Evolutionary conservation across 768 basidiomycete genomes (phyloP), one percentile per base, ranked within the genome.

Genomic region (Cantharellus anzutake): DNA sequence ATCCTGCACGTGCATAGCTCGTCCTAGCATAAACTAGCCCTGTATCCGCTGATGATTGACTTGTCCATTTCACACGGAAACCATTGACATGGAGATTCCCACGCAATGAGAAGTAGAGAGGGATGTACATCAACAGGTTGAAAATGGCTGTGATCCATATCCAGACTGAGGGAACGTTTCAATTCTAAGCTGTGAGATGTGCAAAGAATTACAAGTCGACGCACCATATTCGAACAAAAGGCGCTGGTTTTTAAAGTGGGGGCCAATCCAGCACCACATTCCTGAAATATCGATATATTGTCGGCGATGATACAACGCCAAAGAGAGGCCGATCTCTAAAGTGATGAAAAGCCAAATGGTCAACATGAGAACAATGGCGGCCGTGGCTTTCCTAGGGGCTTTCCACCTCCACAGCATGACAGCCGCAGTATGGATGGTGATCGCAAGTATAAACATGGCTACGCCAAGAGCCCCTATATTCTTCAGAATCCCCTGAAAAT

Each of bases 91-190:
- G 56, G 61, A 73, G 63, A 48, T 60, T 60, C 3, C 72, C 72
- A 4, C 68, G 65, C 62, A 78, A 67, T 5, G 74, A 71, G 11
- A 78, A 65, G 51, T 73, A 74, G 63, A 76, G 74, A 42, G 74
- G 70, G 3, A 71, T 64, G 62, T 79, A 79, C 4, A 78, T 68
- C 7, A 75, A 57, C 42, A 74, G 53, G 67, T 75, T 75, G 5
- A 71, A 55, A 39, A 74, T 64, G 2, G 72, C 75, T 0, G 77
- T 68, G 3, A 74, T 58, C 78, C 78, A 80, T 48, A 78, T 67
- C 75, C 76, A 78, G n/a, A 76, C 59, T 60, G 78, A 79, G 60
- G 78, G 62, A 69, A 76, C 0, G 67, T 60, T 2, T 64, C 42
- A 2, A 63, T 60, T 48, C 79, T 78, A 78, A 29, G 11, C 11